Evolutionary conservation across 148 eudicot genomes (phyloP).

Genomic region (Pharnaceum exiguum): DNA sequence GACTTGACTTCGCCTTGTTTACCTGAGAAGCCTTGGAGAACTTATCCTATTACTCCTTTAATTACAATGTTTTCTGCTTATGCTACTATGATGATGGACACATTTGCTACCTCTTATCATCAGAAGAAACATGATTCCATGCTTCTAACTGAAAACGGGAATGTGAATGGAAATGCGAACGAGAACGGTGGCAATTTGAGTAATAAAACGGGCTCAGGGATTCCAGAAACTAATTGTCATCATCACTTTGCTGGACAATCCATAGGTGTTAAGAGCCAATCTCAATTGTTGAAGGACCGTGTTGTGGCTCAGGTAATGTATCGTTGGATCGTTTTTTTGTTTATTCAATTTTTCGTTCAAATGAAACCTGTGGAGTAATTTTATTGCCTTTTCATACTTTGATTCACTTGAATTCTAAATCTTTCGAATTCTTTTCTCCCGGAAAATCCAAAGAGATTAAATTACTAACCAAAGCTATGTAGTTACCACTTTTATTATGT

Average conservation of each 20-base stretch:
- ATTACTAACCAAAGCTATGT: too few relatives aligned
- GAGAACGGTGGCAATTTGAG: constrained; percentile 10
- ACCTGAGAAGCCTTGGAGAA: constrained; percentile 47
- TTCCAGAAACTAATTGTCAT: too few relatives aligned
- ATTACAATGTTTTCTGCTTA: constrained; percentile 52
- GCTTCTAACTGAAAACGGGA: neutral
- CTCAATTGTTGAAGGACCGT: constrained; percentile 31
- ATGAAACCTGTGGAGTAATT: neutral
- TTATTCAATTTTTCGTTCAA: neutral
- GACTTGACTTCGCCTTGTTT: constrained; percentile 41
- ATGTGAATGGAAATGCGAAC: constrained; percentile 1
- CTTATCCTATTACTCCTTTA: constrained; percentile 45
- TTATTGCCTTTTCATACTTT: too few relatives aligned
- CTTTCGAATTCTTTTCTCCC: too few relatives aligned
- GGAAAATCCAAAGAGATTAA: too few relatives aligned
- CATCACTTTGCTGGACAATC: constrained; percentile 11
- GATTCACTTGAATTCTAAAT: too few relatives aligned
- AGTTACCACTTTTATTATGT: too few relatives aligned
- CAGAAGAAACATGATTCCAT: constrained; percentile 13
- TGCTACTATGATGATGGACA: constrained; percentile 48
- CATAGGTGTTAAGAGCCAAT: neutral
- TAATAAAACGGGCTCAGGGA: too few relatives aligned
- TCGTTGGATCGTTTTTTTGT: neutral
- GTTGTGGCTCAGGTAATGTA: constrained; percentile 52
- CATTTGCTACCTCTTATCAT: constrained; percentile 30